Evolutionary conservation across 176 grass and related monocot genomes (phyloP).

Genomic region (Aegilops tauschii): DNA sequence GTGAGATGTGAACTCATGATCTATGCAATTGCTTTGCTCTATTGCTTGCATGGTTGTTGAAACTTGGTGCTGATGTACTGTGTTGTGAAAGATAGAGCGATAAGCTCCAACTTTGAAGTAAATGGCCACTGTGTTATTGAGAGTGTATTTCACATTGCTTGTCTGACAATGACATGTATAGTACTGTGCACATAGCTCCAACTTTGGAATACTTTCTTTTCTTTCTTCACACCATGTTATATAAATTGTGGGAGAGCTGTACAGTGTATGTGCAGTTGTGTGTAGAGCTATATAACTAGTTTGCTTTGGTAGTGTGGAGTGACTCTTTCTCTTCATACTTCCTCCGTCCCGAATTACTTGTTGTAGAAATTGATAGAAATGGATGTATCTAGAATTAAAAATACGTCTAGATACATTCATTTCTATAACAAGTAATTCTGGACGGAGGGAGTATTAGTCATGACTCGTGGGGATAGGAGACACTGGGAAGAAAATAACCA

Average conservation of each 20-base stretch:
- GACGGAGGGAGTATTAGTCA: not conserved
- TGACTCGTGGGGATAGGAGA: not conserved
- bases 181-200: no score
- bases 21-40: not conserved
- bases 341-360: no score
- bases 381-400: no score
- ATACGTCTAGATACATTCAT: no score
- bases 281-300: not conserved
- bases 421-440: no score
- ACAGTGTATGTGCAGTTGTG: not conserved
- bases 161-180: not conserved
- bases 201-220: not conserved
- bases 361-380: no score
- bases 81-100: not conserved
- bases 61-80: not conserved
- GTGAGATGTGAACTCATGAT: slow-evolving; percentile 9
- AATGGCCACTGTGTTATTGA: not conserved
- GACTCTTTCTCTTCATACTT: not conserved
- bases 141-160: not conserved
- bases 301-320: not conserved
- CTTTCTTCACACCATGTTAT: not conserved
- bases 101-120: not conserved
- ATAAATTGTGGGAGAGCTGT: not conserved
- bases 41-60: not conserved
- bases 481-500: not conserved